Conservation (phyloP, 805 yeast genomes). For the Saccharomycopsis sp. region DNA sequence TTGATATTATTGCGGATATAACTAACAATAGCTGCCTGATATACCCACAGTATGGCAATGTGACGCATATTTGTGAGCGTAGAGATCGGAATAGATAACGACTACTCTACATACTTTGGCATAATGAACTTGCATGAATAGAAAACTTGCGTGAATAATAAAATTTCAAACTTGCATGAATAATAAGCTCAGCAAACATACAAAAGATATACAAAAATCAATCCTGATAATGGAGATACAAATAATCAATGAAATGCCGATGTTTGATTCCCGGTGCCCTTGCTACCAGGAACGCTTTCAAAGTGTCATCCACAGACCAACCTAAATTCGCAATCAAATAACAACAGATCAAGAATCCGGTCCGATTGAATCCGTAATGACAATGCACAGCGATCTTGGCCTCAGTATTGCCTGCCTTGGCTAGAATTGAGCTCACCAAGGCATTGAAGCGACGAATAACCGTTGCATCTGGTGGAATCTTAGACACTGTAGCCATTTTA, state of each 20-base stretch:
- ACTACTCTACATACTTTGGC: no score
- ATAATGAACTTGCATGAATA: no score
- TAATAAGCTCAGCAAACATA: no score
- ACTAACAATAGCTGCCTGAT: no score
- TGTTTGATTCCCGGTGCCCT: slow-evolving; percentile 72
- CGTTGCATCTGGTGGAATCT: slow-evolving; percentile 60
- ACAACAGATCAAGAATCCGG: slow-evolving; percentile 68
- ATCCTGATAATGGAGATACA: slow-evolving; percentile 54
- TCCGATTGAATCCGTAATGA: slow-evolving; percentile 76
- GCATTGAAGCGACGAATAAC: slow-evolving; percentile 52
- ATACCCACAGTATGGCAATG: no score
- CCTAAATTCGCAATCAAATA: slow-evolving; percentile 56
- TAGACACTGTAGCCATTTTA: slow-evolving; percentile 73
- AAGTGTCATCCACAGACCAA: slow-evolving; percentile 57
- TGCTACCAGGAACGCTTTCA: slow-evolving; percentile 49
- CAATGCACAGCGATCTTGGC: slow-evolving; percentile 53
- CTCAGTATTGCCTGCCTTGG: slow-evolving; percentile 22
- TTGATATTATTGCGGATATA: no score
- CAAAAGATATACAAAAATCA: neutral
- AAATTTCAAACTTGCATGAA: no score
- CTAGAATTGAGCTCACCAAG: slow-evolving; percentile 43
- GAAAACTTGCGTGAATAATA: no score
- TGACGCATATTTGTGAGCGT: no score
- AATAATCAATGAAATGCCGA: slow-evolving; percentile 67
- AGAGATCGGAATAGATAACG: no score